Evolutionary conservation across 2,329 filamentous ascomycete genomes (phyloP).

Genomic region (Pyrenophora graminea): DNA sequence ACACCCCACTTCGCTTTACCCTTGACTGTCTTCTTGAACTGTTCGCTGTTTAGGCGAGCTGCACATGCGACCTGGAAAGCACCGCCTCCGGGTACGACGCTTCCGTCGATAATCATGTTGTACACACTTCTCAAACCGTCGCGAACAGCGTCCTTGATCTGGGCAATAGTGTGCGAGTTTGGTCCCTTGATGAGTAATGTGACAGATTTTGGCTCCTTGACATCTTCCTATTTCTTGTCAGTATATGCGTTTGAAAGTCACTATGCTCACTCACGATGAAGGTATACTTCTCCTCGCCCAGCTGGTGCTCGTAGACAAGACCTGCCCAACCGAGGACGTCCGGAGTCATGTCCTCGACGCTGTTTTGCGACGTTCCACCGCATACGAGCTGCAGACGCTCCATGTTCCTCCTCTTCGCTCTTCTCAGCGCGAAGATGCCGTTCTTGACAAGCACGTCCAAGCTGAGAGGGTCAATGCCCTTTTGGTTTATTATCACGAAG

Average conservation of each 20-base stretch:
- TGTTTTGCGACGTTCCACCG: slow-evolving; percentile 91
- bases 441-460: slow-evolving; percentile 98
- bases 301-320: slow-evolving; percentile 92
- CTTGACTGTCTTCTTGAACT: slow-evolving; percentile 88
- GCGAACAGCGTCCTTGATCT: slow-evolving; percentile 94
- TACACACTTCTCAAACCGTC: slow-evolving; percentile 95
- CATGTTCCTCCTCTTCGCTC: slow-evolving; percentile 99
- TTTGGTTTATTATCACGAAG: slow-evolving; percentile 98
- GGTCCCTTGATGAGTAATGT: slow-evolving; percentile 97
- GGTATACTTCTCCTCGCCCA: slow-evolving; percentile 98
- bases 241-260: slow-evolving; percentile 2
- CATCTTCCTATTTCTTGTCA: slow-evolving; percentile 68
- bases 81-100: slow-evolving; percentile 90
- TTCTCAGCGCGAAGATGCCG: slow-evolving; percentile 88
- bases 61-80: slow-evolving; percentile 96
- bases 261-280: slow-evolving; percentile 64
- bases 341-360: slow-evolving; percentile 86
- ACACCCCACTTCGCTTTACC: slow-evolving; percentile 98
- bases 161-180: slow-evolving; percentile 93
- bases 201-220: slow-evolving; percentile 98
- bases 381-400: slow-evolving; percentile 94
- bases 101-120: slow-evolving; percentile 99
- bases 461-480: slow-evolving; percentile 96
- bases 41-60: slow-evolving; percentile 81
- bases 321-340: slow-evolving; percentile 95